A percentile compares a stretch with the other conserved stretches of the same genome.
Evolutionary conservation across 495 filamentous ascomycete species (phyloP).

Genomic region (Parmelia sp.): DNA sequence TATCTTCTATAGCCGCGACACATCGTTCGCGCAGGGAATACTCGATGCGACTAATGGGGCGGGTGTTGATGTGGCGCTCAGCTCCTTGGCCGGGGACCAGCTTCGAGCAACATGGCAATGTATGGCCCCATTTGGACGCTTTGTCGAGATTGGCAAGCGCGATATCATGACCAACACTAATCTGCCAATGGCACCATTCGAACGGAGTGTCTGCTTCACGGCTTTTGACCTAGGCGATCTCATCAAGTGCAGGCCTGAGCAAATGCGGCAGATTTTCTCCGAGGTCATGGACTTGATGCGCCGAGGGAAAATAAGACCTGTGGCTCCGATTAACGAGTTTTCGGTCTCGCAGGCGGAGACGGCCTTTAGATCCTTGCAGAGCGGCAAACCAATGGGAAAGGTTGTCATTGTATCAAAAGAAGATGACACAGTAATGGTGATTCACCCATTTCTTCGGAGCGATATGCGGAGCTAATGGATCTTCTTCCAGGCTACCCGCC

Average conservation of each 20-base stretch:
- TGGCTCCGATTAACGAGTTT: conserved; percentile 9
- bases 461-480: too few species aligned
- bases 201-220: conserved; percentile 29
- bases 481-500: conserved; percentile 1
- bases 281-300: conserved; percentile 13
- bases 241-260: conserved; percentile 35
- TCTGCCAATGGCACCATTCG: conserved; percentile 10
- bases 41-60: conserved; percentile 36
- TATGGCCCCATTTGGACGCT: conserved; percentile 41
- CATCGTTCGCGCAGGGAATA: conserved; percentile 40
- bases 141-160: conserved; percentile 40
- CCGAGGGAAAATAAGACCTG: background rate
- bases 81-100: conserved; percentile 40
- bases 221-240: conserved; percentile 25
- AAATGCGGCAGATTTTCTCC: conserved; percentile 36
- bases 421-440: conserved; percentile 19
- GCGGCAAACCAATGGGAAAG: conserved; percentile 18
- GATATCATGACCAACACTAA: conserved; percentile 33
- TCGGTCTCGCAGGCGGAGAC: conserved; percentile 33
- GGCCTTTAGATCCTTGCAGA: conserved; percentile 43
- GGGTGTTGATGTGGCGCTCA: conserved; percentile 54
- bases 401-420: conserved; percentile 10
- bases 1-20: conserved; percentile 44
- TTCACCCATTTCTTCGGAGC: too few species aligned
- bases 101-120: conserved; percentile 38